Base-by-base conservation (phyloP, 2,329 filamentous ascomycete genomes). In the Paraconiothyrium brasiliense region DNA sequence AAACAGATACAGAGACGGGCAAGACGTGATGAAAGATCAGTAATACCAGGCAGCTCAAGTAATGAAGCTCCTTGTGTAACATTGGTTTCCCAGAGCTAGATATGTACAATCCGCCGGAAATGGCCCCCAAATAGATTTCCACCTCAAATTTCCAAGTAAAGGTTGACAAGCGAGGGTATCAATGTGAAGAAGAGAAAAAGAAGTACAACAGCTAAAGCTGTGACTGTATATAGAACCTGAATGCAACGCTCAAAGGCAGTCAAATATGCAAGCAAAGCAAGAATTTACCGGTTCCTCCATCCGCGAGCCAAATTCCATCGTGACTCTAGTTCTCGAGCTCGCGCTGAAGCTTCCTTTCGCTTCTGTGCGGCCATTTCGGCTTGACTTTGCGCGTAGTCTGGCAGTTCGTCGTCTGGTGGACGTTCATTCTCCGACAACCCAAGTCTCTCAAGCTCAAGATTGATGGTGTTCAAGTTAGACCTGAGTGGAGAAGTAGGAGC, bases 331-430 rank as follows among this genome's bases (percentile, higher is more conserved):
- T 84, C 82, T 57, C 78, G 71, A 50, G 82, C 82, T 62, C 82
- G 70, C 37, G 77, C 73, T 13, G 78, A 73, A n/a, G 81, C 82
- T 62, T 80, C 80, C 13, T 67, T 66, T 35, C 81, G 70, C 58
- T 75, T 79, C 48, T 63, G 70, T 9, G 73, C 76, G 32, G 77
- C 76, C 66, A 81, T 81, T 62, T 83, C 79, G 13, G 80, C 80
- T 67, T 84, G 82, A 60, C 81, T 83, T 59, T 80, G 75, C 30
- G 80, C 81, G 62, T 84, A 84, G 62, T 83, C 76, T 0, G 82
- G 82, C 14, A 84, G 63, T 61, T 84, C 78, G 13, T 79, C 80
- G 46, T 76, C 75, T 3, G 72, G 67, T 1, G 61, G 64, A n/a
- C 64, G 66, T 14, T 75, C 72, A 22, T 77, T 76, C 6, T 75